These are phyloP conservation scores for Tardiomyces blankii DNA, from an alignment of 1,139 yeast genomes.

Conservation along the genomic window DNA sequence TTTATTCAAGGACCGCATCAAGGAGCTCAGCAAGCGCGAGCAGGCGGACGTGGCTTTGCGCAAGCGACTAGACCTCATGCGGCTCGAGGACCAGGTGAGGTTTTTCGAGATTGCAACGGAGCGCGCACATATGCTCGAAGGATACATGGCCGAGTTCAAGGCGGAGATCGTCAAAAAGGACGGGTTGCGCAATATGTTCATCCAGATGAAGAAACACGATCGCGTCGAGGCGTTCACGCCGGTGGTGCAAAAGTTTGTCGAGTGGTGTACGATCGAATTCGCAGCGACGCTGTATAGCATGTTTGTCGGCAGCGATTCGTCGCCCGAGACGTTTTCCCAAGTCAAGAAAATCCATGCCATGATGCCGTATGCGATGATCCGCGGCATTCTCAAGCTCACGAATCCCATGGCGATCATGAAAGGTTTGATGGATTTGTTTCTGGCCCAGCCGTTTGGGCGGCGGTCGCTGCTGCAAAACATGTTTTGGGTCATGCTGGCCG, in stretches of 20 bases:
- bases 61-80: slow-evolving; percentile 45
- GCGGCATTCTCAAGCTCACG: slow-evolving; percentile 65
- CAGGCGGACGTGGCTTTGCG: slow-evolving; percentile 46
- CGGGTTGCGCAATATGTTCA: slow-evolving; percentile 44
- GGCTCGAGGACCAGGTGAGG: slow-evolving; percentile 54
- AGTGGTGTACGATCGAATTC: slow-evolving; percentile 72
- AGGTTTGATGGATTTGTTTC: slow-evolving; percentile 62
- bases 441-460: slow-evolving; percentile 68
- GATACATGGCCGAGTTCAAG: slow-evolving; percentile 45
- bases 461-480: slow-evolving; percentile 61
- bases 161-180: slow-evolving; percentile 34
- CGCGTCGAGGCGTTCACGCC: slow-evolving; percentile 56
- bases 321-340: slow-evolving; percentile 62
- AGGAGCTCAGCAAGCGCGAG: slow-evolving; percentile 32
- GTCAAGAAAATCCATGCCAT: slow-evolving; percentile 56
- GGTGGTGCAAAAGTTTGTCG: slow-evolving; percentile 54
- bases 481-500: slow-evolving; percentile 63
- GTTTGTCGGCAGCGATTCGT: slow-evolving; percentile 68
- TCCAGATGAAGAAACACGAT: slow-evolving; percentile 48
- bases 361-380: slow-evolving; percentile 68
- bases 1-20: slow-evolving; percentile 31
- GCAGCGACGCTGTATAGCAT: slow-evolving; percentile 76
- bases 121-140: slow-evolving; percentile 37
- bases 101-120: slow-evolving; percentile 59
- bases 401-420: slow-evolving; percentile 81